Conservation (phyloP, 2,329 filamentous ascomycete species). For the Scleromitrula shiraiana region DNA sequence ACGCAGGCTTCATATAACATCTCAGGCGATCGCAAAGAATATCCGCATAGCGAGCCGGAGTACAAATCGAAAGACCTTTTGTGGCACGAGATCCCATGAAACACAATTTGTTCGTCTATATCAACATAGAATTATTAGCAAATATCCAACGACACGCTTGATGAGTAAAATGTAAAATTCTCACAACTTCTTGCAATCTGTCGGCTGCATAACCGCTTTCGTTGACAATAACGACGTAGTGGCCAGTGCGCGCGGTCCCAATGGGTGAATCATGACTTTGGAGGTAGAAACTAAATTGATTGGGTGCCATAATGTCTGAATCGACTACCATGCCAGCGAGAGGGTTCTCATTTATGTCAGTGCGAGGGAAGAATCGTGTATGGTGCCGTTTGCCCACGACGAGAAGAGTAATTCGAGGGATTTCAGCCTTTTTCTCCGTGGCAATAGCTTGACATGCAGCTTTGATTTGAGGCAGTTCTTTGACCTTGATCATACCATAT, state of each 20-base stretch:
- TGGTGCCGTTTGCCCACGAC: not conserved
- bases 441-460: conserved; percentile 1
- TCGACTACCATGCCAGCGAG: not conserved
- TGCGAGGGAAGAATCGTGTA: not conserved
- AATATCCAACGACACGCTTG: too few species aligned
- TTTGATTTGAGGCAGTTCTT: conserved; percentile 27
- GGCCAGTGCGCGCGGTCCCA: not conserved
- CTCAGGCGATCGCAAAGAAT: conserved; percentile 70
- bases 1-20: conserved; percentile 47
- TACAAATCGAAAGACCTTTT: conserved; percentile 76
- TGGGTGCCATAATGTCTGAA: not conserved
- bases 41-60: conserved; percentile 84
- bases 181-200: conserved; percentile 33
- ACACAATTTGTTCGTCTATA: conserved; percentile 72
- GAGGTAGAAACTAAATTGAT: not conserved
- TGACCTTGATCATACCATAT: conserved; percentile 23
- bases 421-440: not conserved
- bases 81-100: conserved; percentile 75
- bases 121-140: too few species aligned
- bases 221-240: conserved; percentile 48
- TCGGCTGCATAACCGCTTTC: conserved; percentile 42
- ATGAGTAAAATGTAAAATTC: too few species aligned
- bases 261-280: not conserved
- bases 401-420: not conserved
- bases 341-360: not conserved